Conservation (phyloP, 306 rosid species). For the Ammopiptanthus mongolicus region DNA sequence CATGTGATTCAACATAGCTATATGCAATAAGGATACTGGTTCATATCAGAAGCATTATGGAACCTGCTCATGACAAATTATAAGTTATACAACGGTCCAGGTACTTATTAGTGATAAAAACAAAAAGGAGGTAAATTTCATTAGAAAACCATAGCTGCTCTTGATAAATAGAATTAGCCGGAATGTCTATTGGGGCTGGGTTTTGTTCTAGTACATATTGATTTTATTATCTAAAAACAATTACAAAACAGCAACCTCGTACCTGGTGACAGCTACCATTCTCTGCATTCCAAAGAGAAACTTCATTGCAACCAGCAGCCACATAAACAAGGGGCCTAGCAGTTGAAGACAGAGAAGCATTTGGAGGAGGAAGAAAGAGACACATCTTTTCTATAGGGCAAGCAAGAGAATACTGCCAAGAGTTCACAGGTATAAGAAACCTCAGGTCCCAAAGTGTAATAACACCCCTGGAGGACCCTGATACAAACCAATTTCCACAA, state of each 20-base stretch:
- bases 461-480: conserved; percentile 92
- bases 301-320: conserved; percentile 93
- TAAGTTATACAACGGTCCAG: neutral
- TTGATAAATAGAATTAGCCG: neutral
- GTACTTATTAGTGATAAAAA: conserved; percentile 9
- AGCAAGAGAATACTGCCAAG: conserved; percentile 79
- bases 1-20: neutral
- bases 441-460: conserved; percentile 97
- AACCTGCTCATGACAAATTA: conserved; percentile 3
- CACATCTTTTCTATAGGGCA: conserved; percentile 92
- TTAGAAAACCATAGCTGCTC: neutral
- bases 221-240: neutral
- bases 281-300: conserved; percentile 99
- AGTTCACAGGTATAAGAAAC: conserved; percentile 80
- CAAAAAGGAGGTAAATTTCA: conserved; percentile 5
- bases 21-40: neutral
- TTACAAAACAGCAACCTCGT: conserved; percentile 21
- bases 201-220: neutral
- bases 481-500: conserved; percentile 92
- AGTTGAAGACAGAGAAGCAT: conserved; percentile 60
- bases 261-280: conserved; percentile 98
- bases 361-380: conserved; percentile 77
- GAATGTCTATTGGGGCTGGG: neutral
- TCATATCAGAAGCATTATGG: conserved; percentile 6
- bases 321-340: conserved; percentile 93